A percentile compares a stretch with the other conserved stretches of the same genome.
phyloP scores from a whole-genome alignment of 768 basidiomycete genomes.

The Albatrellus ellisii region DNA sequence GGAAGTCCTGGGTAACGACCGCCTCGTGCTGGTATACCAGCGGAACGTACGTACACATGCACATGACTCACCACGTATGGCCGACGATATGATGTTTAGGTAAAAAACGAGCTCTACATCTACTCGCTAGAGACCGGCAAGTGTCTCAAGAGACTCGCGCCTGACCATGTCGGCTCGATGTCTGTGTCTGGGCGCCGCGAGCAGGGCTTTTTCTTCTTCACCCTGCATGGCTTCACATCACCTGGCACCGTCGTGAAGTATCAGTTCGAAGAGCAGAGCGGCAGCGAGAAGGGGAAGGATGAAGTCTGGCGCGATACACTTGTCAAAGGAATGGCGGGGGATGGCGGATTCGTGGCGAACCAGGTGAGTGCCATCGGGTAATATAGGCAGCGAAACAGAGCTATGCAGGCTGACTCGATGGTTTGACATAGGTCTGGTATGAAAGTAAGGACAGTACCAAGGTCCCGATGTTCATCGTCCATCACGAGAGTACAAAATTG shows the following conservation, averaged over 20 bases:
- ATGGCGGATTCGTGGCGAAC: conserved; percentile 54
- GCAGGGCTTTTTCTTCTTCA: conserved; percentile 49
- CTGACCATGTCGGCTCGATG: conserved; percentile 57
- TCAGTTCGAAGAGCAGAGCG: conserved; percentile 29
- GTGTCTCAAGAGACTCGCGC: conserved; percentile 39
- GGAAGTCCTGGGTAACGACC: conserved; percentile 36
- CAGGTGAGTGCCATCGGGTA: conserved; percentile 35
- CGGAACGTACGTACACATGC: conserved; percentile 39
- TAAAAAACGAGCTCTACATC: conserved; percentile 71
- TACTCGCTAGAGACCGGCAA: conserved; percentile 40
- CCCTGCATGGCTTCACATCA: conserved; percentile 54
- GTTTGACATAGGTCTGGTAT: conserved; percentile 55
- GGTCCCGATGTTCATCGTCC: conserved; percentile 78
- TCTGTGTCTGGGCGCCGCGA: conserved; percentile 36
- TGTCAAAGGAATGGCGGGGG: conserved; percentile 41
- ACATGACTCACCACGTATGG: background rate
- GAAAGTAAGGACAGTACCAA: conserved; percentile 65
- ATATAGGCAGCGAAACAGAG: background rate
- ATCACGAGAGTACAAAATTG: conserved; percentile 52
- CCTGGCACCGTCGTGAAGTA: conserved; percentile 57
- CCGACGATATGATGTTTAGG: conserved; percentile 23
- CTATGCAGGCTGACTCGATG: background rate
- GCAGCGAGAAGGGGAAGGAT: conserved; percentile 37
- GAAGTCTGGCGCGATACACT: conserved; percentile 42
- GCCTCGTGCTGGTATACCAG: conserved; percentile 52